A percentile compares a stretch with the other conserved stretches of the same genome.
Conservation (phyloP, 2,329 filamentous ascomycete genomes). For the Aplosporella prunicola region DNA sequence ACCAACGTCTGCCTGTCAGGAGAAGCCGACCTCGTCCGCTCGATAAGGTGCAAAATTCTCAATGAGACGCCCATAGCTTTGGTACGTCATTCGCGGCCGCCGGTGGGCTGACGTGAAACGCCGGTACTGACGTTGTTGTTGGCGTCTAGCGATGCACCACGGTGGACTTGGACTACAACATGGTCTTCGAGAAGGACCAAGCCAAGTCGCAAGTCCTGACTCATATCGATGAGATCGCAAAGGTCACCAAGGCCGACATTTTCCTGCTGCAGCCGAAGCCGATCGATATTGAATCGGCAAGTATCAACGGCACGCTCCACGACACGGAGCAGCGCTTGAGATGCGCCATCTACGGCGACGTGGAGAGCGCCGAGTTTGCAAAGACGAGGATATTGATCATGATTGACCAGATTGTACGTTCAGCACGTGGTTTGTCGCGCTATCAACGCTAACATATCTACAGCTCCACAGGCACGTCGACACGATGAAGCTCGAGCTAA, state of each 20-base stretch:
- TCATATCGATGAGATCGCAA: conserved; percentile 77
- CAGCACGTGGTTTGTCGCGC: conserved; percentile 12
- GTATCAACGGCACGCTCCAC: conserved; percentile 66
- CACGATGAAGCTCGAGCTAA: conserved; percentile 70
- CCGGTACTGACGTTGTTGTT: conserved; percentile 19
- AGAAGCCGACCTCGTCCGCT: conserved; percentile 75
- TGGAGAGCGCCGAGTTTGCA: conserved; percentile 90
- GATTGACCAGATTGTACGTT: conserved; percentile 80
- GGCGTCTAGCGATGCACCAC: conserved; percentile 69
- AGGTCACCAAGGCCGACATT: conserved; percentile 88
- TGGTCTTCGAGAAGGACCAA: conserved; percentile 69
- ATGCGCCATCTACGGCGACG: conserved; percentile 89
- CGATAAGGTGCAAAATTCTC: conserved; percentile 79
- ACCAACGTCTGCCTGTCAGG: conserved; percentile 90
- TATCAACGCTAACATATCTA: conserved; percentile 25
- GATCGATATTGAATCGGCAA: conserved; percentile 67
- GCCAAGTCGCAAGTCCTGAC: conserved; percentile 69
- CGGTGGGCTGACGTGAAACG: conserved; percentile 6
- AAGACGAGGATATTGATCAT: conserved; percentile 94
- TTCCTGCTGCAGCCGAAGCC: conserved; percentile 89
- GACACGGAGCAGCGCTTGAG: conserved; percentile 84
- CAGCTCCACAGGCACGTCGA: conserved; percentile 69
- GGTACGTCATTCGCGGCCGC: conserved; percentile 42
- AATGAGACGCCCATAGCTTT: conserved; percentile 87
- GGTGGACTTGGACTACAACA: conserved; percentile 84